A percentile compares a stretch with the other conserved stretches of the same genome.
Evolutionary conservation across 2,329 filamentous ascomycete genomes (phyloP).

Genomic region (Thermochaetoides dissita): DNA sequence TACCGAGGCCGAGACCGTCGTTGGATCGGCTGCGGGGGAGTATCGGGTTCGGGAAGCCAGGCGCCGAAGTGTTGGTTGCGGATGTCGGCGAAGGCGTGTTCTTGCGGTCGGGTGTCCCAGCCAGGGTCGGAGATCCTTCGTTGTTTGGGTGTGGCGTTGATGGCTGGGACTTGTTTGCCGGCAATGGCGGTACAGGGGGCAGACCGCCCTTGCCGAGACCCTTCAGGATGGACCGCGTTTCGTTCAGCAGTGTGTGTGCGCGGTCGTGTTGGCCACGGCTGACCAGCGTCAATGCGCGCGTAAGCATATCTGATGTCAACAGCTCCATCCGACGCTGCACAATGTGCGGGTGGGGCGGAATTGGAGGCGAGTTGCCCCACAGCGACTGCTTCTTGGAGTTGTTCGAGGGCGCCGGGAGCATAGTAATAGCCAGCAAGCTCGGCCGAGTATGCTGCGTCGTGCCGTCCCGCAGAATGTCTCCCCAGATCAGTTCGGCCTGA

Average conservation of each 20-base stretch:
- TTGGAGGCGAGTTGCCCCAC: conserved; percentile 57
- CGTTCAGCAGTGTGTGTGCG: conserved; percentile 78
- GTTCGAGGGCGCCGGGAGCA: conserved; percentile 58
- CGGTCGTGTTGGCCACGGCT: conserved; percentile 86
- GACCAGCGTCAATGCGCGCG: conserved; percentile 77
- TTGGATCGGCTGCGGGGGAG: conserved; percentile 39
- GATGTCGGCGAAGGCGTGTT: conserved; percentile 41
- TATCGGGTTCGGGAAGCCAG: conserved; percentile 26
- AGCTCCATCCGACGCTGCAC: conserved; percentile 96
- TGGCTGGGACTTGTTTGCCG: conserved; percentile 29
- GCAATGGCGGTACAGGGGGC: conserved; percentile 65
- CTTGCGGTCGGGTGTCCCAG: conserved; percentile 39
- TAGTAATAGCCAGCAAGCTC: conserved; percentile 85
- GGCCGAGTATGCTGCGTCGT: conserved; percentile 74
- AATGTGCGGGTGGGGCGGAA: conserved; percentile 86
- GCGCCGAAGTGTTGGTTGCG: conserved; percentile 30
- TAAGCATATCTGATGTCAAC: conserved; percentile 95
- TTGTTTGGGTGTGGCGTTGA: conserved; percentile 34
- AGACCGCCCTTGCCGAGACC: conserved; percentile 89
- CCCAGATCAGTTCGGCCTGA: conserved; percentile 86
- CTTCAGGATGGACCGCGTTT: conserved; percentile 90
- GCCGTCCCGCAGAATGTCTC: conserved; percentile 83
- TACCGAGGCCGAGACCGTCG: conserved; percentile 40
- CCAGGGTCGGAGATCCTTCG: conserved; percentile 30
- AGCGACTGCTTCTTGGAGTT: conserved; percentile 38